phyloP scores from a whole-genome alignment of 352 stramenopile genomes.

The Blastocystis sp. region DNA sequence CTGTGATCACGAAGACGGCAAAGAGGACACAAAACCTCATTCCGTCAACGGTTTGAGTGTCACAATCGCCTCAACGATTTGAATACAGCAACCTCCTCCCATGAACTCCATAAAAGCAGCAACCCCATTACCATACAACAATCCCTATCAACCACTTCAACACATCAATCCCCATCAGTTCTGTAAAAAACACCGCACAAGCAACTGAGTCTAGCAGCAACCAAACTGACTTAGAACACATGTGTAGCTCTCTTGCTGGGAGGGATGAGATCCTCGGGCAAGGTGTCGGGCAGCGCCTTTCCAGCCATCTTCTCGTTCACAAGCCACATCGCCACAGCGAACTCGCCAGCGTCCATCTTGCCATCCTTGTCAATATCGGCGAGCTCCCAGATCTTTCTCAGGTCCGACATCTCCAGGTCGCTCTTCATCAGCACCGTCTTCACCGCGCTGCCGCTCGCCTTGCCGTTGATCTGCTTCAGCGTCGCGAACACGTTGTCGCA shows the following conservation, averaged over 20 bases:
- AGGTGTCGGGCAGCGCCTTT: constrained; percentile 79
- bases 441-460: constrained; percentile 78
- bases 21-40: neutral
- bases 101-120: no score
- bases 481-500: constrained; percentile 85
- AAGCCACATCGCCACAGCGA: constrained; percentile 88
- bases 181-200: neutral
- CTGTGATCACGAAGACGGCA: neutral
- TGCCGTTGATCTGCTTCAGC: constrained; percentile 76
- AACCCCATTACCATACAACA: no score
- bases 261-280: constrained; percentile 76
- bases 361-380: constrained; percentile 87
- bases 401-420: constrained; percentile 81
- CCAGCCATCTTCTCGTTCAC: constrained; percentile 81
- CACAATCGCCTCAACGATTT: no score
- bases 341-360: constrained; percentile 86
- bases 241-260: constrained; percentile 74
- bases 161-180: no score
- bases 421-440: constrained; percentile 83
- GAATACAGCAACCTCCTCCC: no score
- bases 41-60: neutral
- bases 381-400: constrained; percentile 87
- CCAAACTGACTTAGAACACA: constrained; percentile 56
- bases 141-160: no score
- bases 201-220: neutral